Percentiles rank a stretch among this genome's conserved stretches.
These are phyloP conservation scores for Eucalyptus tenuipes DNA, from an alignment of 345 rosid species.

Conservation along the genomic window DNA sequence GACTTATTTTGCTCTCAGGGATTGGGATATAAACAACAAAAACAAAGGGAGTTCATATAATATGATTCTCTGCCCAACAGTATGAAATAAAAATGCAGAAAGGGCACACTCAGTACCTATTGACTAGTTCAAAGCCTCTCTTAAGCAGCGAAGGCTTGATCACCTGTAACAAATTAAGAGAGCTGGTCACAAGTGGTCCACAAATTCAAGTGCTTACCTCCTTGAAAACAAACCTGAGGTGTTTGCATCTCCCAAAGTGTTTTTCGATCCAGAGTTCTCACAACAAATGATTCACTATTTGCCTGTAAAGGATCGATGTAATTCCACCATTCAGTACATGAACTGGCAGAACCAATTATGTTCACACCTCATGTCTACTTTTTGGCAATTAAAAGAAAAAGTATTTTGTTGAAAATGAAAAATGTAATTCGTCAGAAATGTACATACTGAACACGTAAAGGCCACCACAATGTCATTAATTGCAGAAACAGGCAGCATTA, in stretches of 20 bases:
- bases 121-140: conserved; percentile 80
- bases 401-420: background rate
- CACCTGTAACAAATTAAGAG: conserved; percentile 29
- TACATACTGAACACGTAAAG: background rate
- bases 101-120: conserved; percentile 33
- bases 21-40: background rate
- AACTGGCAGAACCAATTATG: background rate
- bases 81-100: background rate
- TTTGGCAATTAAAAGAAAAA: background rate
- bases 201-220: background rate
- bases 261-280: conserved; percentile 75
- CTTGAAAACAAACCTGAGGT: conserved; percentile 52
- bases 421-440: background rate
- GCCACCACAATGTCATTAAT: background rate
- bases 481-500: background rate
- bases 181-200: background rate
- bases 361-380: background rate
- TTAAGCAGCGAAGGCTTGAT: conserved; percentile 68
- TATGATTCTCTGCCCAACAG: background rate
- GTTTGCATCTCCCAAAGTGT: conserved; percentile 99
- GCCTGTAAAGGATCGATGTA: conserved; percentile 30
- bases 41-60: background rate
- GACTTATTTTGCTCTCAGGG: background rate
- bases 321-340: background rate
- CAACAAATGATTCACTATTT: conserved; percentile 62